Evolutionary conservation across 805 yeast species (phyloP).

Genomic region (Ascoidea asiatica): DNA sequence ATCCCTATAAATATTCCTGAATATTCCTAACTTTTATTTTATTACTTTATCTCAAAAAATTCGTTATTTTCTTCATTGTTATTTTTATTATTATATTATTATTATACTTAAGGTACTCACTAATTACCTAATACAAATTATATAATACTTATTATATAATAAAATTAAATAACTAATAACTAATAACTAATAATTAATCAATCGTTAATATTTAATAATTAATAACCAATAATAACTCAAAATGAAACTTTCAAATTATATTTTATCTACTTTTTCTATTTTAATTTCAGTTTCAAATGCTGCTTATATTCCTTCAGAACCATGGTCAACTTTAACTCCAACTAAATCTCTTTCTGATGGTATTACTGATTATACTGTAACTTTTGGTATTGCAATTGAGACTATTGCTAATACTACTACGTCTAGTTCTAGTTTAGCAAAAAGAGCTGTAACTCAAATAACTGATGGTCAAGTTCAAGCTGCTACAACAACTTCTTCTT

Average conservation of each 20-base stretch:
- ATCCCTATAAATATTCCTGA: no score
- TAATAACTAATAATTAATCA: no score
- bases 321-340: conserved; percentile 68
- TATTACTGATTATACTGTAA: conserved; percentile 36
- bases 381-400: conserved; percentile 59
- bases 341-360: conserved; percentile 36
- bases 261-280: neutral
- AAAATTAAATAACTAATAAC: neutral
- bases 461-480: conserved; percentile 3
- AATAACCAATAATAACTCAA: neutral
- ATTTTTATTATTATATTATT: no score
- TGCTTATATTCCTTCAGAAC: conserved; percentile 52
- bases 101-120: no score
- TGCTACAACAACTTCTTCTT: conserved; percentile 4
- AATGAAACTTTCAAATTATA: neutral
- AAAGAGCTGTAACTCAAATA: neutral
- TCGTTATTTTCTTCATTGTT: no score
- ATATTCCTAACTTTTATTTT: no score
- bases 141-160: no score
- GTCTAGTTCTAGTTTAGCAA: neutral
- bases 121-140: neutral
- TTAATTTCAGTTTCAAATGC: conserved; percentile 37
- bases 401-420: conserved; percentile 25
- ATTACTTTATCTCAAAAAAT: no score
- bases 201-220: neutral